These are phyloP conservation scores for Leptomonas seymouri DNA, from an alignment of 208 protist species.

Conservation along the genomic window DNA sequence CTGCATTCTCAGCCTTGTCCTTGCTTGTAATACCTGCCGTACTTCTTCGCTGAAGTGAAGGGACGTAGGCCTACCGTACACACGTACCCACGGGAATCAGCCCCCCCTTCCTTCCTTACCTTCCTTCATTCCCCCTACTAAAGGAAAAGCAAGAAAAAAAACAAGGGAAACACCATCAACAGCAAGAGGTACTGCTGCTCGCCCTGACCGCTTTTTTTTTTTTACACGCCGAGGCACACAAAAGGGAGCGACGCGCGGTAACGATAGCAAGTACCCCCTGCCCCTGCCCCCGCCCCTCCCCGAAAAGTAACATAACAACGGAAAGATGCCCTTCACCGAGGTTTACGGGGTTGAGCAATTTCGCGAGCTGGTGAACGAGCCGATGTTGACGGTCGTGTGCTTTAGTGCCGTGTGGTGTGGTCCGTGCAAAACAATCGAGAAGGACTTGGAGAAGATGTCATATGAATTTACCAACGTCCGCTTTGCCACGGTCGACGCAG, in stretches of 20 bases:
- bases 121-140: too few relatives aligned
- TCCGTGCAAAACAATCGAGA: constrained; percentile 79
- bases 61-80: neutral
- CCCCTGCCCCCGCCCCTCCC: too few relatives aligned
- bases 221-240: neutral
- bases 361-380: constrained; percentile 63
- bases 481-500: constrained; percentile 78
- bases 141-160: too few relatives aligned
- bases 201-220: neutral
- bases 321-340: constrained; percentile 70
- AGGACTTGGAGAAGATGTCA: constrained; percentile 73
- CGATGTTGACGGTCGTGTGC: constrained; percentile 65
- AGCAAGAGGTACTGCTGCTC: neutral
- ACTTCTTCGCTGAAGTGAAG: neutral
- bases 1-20: neutral
- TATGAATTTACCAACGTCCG: constrained; percentile 74
- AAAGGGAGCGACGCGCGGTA: neutral
- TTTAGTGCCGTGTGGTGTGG: constrained; percentile 86
- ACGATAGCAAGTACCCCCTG: too few relatives aligned
- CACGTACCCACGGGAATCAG: neutral
- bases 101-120: neutral
- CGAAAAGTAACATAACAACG: too few relatives aligned
- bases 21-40: constrained; percentile 6
- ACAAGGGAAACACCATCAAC: too few relatives aligned
- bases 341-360: constrained; percentile 79